A percentile compares a stretch with the other conserved stretches of the same genome.
Evolutionary conservation across 208 protist species (phyloP).

Genomic region (Acanthamoeba rhysodes): DNA sequence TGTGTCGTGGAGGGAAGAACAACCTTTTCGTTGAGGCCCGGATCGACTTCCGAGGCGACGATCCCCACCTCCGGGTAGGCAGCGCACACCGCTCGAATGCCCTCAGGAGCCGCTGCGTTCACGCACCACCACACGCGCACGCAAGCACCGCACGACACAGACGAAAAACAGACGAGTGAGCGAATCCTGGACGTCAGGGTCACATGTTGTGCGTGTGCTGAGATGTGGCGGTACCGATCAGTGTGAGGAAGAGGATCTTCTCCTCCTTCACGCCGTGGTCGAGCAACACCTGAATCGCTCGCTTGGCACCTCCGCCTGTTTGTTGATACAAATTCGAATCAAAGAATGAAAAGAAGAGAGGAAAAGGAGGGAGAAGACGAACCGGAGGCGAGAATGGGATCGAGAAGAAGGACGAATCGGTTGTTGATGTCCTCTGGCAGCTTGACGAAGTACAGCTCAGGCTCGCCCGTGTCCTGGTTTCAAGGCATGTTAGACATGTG

Average conservation of each 20-base stretch:
- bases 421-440: slow-evolving; percentile 93
- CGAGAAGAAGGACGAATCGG: slow-evolving; percentile 95
- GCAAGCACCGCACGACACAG: neutral
- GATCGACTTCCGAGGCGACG: slow-evolving; percentile 95
- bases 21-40: slow-evolving; percentile 90
- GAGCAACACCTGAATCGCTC: slow-evolving; percentile 88
- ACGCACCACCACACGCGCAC: neutral
- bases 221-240: slow-evolving; percentile 88
- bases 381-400: slow-evolving; percentile 97
- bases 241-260: slow-evolving; percentile 97
- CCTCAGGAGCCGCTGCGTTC: slow-evolving; percentile 80
- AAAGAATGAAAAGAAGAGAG: neutral
- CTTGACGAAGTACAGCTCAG: slow-evolving; percentile 96
- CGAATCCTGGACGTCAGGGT: too few relatives aligned
- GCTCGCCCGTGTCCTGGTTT: slow-evolving; percentile 88
- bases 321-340: neutral
- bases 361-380: neutral
- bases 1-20: neutral
- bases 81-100: slow-evolving; percentile 78
- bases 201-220: too few relatives aligned
- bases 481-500: too few relatives aligned
- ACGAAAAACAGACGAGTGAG: neutral
- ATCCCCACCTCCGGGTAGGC: slow-evolving; percentile 86
- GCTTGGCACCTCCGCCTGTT: slow-evolving; percentile 69
- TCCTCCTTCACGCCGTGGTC: slow-evolving; percentile 90